phyloP scores from a whole-genome alignment of 2,329 filamentous ascomycete genomes.

The Tolypocladium amazonense region DNA sequence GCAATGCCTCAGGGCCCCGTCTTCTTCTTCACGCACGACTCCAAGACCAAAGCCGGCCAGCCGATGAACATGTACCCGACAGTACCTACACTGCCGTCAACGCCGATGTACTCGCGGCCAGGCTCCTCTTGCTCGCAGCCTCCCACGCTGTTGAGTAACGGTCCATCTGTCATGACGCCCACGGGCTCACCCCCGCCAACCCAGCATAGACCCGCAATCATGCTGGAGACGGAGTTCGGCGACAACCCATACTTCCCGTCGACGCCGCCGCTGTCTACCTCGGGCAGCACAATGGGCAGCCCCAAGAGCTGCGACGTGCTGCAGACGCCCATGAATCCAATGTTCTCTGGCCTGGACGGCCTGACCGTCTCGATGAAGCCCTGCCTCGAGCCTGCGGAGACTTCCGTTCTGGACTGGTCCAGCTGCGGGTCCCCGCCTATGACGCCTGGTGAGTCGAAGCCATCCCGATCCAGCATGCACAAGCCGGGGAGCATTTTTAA shows the following conservation, averaged over 20 bases:
- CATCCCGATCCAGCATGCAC: neutral
- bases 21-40: constrained; percentile 79
- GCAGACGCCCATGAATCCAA: constrained; percentile 72
- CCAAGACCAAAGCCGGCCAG: constrained; percentile 43
- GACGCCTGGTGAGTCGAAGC: constrained; percentile 67
- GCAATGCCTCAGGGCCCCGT: constrained; percentile 55
- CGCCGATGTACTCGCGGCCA: constrained; percentile 54
- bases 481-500: neutral
- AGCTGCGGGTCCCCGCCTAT: constrained; percentile 72
- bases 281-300: constrained; percentile 78
- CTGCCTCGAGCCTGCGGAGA: constrained; percentile 61
- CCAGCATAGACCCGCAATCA: constrained; percentile 66
- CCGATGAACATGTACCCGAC: constrained; percentile 35
- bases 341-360: constrained; percentile 62
- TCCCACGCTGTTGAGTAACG: constrained; percentile 44
- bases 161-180: constrained; percentile 58
- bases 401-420: constrained; percentile 68
- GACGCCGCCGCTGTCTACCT: constrained; percentile 77
- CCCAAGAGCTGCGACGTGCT: constrained; percentile 68
- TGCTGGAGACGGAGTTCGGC: constrained; percentile 66
- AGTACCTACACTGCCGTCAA: constrained; percentile 45
- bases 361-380: constrained; percentile 53
- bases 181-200: constrained; percentile 65
- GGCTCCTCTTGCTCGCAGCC: constrained; percentile 55
- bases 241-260: constrained; percentile 68